Conservation (phyloP, 768 basidiomycete genomes). For the Lepiota brunneoincarnata region DNA sequence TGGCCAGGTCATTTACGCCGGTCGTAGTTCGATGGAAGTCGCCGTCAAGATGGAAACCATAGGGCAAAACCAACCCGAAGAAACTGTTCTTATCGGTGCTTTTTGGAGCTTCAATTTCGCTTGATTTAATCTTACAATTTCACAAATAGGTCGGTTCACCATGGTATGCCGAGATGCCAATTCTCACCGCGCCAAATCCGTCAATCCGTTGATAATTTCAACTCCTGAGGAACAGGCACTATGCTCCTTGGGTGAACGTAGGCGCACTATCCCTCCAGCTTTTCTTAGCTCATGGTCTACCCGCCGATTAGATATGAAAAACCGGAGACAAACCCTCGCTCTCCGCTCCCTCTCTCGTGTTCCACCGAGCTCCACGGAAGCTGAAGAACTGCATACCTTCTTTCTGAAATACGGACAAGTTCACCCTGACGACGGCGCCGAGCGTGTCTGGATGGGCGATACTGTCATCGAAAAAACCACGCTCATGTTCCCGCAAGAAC, state of each 20-base stretch:
- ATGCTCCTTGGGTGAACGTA: conserved; percentile 67
- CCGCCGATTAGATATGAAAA: conserved; percentile 50
- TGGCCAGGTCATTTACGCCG: conserved; percentile 81
- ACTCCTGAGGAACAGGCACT: conserved; percentile 64
- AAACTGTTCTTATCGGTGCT: conserved; percentile 67
- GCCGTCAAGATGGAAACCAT: conserved; percentile 80
- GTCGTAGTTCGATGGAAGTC: conserved; percentile 80
- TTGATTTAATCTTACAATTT: neutral
- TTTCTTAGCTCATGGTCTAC: neutral
- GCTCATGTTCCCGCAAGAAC: conserved; percentile 84
- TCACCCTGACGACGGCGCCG: conserved; percentile 15
- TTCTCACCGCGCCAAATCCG: conserved; percentile 59
- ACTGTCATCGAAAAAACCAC: conserved; percentile 66
- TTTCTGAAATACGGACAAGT: conserved; percentile 56
- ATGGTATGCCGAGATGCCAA: conserved; percentile 81
- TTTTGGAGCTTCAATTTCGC: neutral
- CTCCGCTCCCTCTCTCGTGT: conserved; percentile 64
- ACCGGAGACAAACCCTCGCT: conserved; percentile 49
- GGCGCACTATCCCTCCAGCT: conserved; percentile 16
- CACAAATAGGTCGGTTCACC: conserved; percentile 71
- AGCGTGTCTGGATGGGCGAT: conserved; percentile 73
- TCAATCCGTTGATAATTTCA: conserved; percentile 59
- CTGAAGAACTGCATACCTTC: conserved; percentile 63
- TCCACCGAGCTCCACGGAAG: conserved; percentile 72
- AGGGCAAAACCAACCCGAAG: conserved; percentile 41